These are phyloP conservation scores for Secale cereale DNA, from an alignment of 176 grass and related monocot species.

Conservation along the genomic window DNA sequence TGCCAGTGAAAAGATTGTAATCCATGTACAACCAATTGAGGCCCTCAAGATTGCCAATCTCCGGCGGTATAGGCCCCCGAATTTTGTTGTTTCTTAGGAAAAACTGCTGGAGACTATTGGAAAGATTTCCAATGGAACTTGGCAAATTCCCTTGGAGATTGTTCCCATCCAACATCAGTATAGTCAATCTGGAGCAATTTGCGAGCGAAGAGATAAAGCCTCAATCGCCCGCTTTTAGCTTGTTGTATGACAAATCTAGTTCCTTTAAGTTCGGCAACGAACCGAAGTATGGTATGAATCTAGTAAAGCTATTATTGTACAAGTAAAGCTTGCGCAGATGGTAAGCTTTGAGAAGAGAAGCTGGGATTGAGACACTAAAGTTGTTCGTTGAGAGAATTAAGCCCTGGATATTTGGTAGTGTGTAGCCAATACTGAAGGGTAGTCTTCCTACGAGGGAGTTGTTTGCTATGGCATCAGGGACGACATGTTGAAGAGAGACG, in stretches of 20 bases:
- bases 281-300: constrained; percentile 24
- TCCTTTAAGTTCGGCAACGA: constrained; percentile 21
- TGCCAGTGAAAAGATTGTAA: constrained; percentile 39
- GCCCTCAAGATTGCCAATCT: constrained; percentile 30
- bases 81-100: constrained; percentile 32
- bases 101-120: constrained; percentile 8
- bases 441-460: constrained; percentile 26
- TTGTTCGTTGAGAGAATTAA: constrained; percentile 24
- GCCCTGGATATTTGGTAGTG: not conserved
- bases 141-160: constrained; percentile 41
- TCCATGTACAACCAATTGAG: constrained; percentile 30
- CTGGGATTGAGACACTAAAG: constrained; percentile 39
- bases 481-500: constrained; percentile 34
- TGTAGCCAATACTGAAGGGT: not conserved
- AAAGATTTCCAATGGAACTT: constrained; percentile 33
- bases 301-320: constrained; percentile 6
- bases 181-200: constrained; percentile 32
- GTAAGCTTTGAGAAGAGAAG: constrained; percentile 26
- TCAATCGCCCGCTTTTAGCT: constrained; percentile 41
- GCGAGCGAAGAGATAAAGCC: constrained; percentile 34
- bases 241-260: constrained; percentile 33
- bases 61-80: constrained; percentile 29
- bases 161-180: constrained; percentile 15
- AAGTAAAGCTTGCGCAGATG: not conserved
- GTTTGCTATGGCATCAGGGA: not conserved